phyloP scores from a whole-genome alignment of 129 eudicot genomes.

The Helianthus annuus region HanXRQr2.0-SUNRISE NC_035447.2:105066665-105067164 shows the following conservation, averaged over 20 bases:
- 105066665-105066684: not conserved
- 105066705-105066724: not conserved
- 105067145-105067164: no score
- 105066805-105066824: not conserved
- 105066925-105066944: not conserved
- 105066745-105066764: slow-evolving; percentile 5
- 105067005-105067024: not conserved
- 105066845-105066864: slow-evolving; percentile 5
- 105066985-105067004: slow-evolving; percentile 7
- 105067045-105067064: not conserved
- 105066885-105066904: not conserved
- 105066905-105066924: not conserved
- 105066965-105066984: not conserved
- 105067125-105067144: no score
- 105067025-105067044: not conserved
- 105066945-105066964: not conserved
- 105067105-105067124: no score
- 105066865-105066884: not conserved
- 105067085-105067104: no score
- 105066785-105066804: not conserved
- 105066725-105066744: not conserved
- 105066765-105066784: not conserved
- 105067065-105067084: no score
- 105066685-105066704: not conserved
- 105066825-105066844: not conserved